Conservation (phyloP, 2,329 filamentous ascomycete genomes). For the Aspergillus sp. region DNA sequence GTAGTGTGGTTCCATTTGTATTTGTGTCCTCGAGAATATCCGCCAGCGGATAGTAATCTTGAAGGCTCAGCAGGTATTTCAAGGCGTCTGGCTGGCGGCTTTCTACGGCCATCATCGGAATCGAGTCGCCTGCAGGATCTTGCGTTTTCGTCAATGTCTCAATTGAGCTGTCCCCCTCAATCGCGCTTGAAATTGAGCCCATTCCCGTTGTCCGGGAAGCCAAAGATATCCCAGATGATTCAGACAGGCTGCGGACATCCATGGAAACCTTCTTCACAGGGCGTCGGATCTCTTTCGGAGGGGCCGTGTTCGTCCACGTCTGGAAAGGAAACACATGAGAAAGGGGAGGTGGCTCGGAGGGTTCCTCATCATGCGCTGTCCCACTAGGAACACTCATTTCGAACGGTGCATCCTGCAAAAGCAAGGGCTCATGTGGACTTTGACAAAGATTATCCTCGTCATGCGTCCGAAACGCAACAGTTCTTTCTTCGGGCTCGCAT, state of each 20-base stretch:
- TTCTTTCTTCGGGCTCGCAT: conserved; percentile 43
- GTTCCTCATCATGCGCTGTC: conserved; percentile 13
- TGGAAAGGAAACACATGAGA: conserved; percentile 93
- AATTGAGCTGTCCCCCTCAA: conserved; percentile 85
- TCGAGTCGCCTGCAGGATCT: conserved; percentile 72
- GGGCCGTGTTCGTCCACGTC: conserved; percentile 53
- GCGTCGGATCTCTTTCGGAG: conserved; percentile 48
- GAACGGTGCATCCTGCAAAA: conserved; percentile 24
- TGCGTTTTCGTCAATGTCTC: conserved; percentile 62
- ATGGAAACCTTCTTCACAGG: conserved; percentile 79
- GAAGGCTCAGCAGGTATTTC: conserved; percentile 74
- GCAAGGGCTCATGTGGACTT: conserved; percentile 23
- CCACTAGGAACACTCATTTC: conserved; percentile 25
- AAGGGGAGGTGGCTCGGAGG: conserved; percentile 48
- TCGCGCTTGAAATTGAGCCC: conserved; percentile 68
- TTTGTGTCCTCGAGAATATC: conserved; percentile 80
- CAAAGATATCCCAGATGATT: conserved; percentile 79
- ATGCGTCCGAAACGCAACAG: conserved; percentile 38
- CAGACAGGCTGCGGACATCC: conserved; percentile 86
- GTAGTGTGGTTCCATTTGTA: conserved; percentile 82
- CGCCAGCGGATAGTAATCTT: conserved; percentile 71
- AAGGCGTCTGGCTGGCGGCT: conserved; percentile 70
- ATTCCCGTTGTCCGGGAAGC: conserved; percentile 78
- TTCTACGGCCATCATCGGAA: conserved; percentile 84
- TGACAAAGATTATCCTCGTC: conserved; percentile 32